These are phyloP conservation scores for Camelina sativa DNA, from an alignment of 345 rosid genomes.

Conservation along the genomic window DNA sequence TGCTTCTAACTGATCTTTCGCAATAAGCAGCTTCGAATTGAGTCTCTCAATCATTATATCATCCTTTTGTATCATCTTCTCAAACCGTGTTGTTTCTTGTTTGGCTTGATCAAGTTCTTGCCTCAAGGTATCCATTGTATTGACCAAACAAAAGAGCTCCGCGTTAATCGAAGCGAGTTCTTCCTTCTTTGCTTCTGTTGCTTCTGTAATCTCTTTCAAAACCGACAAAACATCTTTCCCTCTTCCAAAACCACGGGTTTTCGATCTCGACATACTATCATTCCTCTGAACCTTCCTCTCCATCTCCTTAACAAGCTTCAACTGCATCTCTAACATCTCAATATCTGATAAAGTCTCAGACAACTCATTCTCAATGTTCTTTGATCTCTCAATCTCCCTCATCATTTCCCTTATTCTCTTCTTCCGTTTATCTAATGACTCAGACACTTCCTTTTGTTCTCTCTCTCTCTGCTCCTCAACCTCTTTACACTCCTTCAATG, in stretches of 20 bases:
- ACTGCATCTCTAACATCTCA: constrained; percentile 59
- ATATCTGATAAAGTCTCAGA: constrained; percentile 62
- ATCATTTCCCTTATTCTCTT: constrained; percentile 44
- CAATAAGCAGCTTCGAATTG: constrained; percentile 76
- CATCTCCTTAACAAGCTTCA: constrained; percentile 55
- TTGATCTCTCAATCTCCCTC: constrained; percentile 57
- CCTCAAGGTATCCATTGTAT: constrained; percentile 70
- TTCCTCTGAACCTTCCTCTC: constrained; percentile 48
- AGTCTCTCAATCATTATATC: constrained; percentile 58
- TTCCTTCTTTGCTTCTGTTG: constrained; percentile 64
- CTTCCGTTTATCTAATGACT: constrained; percentile 43
- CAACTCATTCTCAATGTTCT: constrained; percentile 60
- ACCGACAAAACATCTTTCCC: constrained; percentile 38
- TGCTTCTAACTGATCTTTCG: constrained; percentile 63
- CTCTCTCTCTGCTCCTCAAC: constrained; percentile 57
- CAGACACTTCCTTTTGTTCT: constrained; percentile 48
- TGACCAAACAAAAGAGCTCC: constrained; percentile 64
- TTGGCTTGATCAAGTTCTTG: constrained; percentile 56
- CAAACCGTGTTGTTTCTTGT: constrained; percentile 55
- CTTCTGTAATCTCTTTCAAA: constrained; percentile 53
- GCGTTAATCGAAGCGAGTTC: constrained; percentile 61
- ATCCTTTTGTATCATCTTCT: constrained; percentile 54
- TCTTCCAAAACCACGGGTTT: constrained; percentile 36
- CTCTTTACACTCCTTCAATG: constrained; percentile 65
- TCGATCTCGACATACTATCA: constrained; percentile 44